Evolutionary conservation across 768 basidiomycete species (phyloP), one percentile per base, ranked within the genome.

Genomic region (Filobasidium floriforme): DNA sequence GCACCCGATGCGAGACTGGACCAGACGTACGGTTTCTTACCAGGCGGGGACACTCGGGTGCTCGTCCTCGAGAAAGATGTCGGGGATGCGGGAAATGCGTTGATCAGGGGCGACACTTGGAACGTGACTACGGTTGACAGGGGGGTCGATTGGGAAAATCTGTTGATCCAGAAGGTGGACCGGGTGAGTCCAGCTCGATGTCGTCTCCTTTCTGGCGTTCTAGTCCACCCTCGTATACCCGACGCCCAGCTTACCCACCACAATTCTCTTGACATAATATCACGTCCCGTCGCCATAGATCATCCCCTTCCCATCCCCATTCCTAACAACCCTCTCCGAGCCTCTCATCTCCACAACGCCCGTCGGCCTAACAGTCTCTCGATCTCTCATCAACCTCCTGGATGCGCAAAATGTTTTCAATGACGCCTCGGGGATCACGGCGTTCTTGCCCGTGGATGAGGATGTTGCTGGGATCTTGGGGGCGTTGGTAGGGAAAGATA

Each of bases 91-190:
- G 43, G 46, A 29, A 59, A n/a, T 5, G 66, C 70, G 7, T 40
- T 72, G 41, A 67, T 74, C 59, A 43, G 73, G 41, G 71, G 71
- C 0, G 70, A 67, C 49, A 62, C 57, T 28, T 71, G 72, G 72
- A 73, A 73, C 52, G 66, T 70, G 1, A 71, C 67, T 24, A 67
- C 61, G 59, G n/a, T 63, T 1, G 68, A 67, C 1, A 22, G 28
- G 12, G 62, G 54, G 59, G 57, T 66, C 11, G 26, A 28, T 6
- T 70, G 70, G 52, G 29, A 59, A 29, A 73, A 73, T 63, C 54
- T 73, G 28, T 54, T 46, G 22, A 66, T 73, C 19, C 72, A 73
- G 55, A 65, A 71, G 18, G 69, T 73, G 19, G 68, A 71, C 32
- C 66, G 67, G 59, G 72, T 71, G 29, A 67, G 69, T 69, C 22